These are phyloP conservation scores for Cruciata laevipes DNA, from an alignment of 257 asterid species.

Conservation along the genomic window DNA sequence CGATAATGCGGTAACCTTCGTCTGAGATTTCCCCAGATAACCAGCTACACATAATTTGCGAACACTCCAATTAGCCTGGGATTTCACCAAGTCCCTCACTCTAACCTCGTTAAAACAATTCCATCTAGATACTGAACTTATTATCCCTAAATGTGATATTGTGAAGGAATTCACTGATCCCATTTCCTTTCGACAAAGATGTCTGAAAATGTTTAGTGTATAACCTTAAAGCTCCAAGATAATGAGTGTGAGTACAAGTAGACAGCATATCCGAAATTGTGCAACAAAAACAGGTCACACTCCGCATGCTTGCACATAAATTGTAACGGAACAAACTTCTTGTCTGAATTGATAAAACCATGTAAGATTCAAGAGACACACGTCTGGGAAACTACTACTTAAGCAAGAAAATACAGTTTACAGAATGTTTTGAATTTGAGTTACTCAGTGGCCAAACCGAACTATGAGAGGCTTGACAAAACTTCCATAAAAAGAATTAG, in stretches of 20 bases:
- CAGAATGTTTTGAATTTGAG: no score
- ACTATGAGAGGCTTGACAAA: no score
- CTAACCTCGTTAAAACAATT: neutral
- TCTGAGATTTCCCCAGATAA: constrained; percentile 3
- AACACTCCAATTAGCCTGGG: neutral
- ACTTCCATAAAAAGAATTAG: no score
- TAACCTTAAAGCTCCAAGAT: neutral
- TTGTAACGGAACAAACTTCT: no score
- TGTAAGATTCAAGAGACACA: no score
- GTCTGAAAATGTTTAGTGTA: neutral
- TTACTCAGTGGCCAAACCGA: no score
- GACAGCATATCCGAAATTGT: neutral
- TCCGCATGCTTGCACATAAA: neutral
- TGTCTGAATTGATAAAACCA: no score
- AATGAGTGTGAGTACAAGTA: neutral
- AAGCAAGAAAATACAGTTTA: no score
- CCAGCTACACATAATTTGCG: neutral
- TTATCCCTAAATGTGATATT: neutral
- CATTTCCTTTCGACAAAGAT: constrained; percentile 3
- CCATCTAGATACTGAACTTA: constrained; percentile 3
- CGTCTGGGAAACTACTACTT: no score
- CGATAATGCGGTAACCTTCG: constrained; percentile 1
- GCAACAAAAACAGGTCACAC: neutral
- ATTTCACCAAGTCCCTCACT: neutral
- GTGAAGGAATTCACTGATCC: constrained; percentile 9